Base-by-base conservation (phyloP, 495 filamentous ascomycete genomes). In the Neurospora sp. region DNA sequence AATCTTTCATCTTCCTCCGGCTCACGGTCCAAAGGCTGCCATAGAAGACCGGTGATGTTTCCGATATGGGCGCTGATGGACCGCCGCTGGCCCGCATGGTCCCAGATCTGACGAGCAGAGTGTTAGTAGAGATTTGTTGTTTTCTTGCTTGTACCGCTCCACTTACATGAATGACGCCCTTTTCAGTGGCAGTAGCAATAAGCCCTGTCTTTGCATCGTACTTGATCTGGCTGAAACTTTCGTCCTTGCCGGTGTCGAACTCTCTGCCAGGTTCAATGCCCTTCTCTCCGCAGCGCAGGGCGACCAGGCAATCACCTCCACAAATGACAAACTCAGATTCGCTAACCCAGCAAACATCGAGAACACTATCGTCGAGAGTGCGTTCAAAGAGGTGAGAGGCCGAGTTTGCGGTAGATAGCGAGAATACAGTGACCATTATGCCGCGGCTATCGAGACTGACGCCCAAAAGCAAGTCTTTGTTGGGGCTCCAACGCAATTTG, bases 321-420 rank as follows among this genome's bases (percentile, higher is more conserved):
- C 89, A 89, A 20, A 91, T 72, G 22, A 89, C 75, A 69, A 92
- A 89, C 48, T 88, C 85, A 14, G 84, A 80, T 18, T 87, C 83
- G 69, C 82, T 85, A 39, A 84, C 86, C 90, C 90, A 92, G 12
- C 84, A 81, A n/a, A 85, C 88, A 77, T 91, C 89, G 6, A 86
- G 77, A 27, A 81, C 79, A 42, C 84, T 81, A 40, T 83, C 77
- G 53, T 82, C 76, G 11, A 88, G 78, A 72, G 86, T 84, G 74
- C 85, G 81, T 16, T 77, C 75, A 6, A 78, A 74, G n/a, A 89
- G 77, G 48, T 85, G 80, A 20, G 82, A 81, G 10, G 82, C 69
- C 16, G 83, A 78, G 48, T 85, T 83, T 22, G 74, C 75, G 5
- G 76, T 81, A 2, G 77, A 71, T 0, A 85, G 80, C 44, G 82